Evolutionary conservation across 2,329 filamentous ascomycete species (phyloP).

Genomic region (Aspergillus sp.): DNA sequence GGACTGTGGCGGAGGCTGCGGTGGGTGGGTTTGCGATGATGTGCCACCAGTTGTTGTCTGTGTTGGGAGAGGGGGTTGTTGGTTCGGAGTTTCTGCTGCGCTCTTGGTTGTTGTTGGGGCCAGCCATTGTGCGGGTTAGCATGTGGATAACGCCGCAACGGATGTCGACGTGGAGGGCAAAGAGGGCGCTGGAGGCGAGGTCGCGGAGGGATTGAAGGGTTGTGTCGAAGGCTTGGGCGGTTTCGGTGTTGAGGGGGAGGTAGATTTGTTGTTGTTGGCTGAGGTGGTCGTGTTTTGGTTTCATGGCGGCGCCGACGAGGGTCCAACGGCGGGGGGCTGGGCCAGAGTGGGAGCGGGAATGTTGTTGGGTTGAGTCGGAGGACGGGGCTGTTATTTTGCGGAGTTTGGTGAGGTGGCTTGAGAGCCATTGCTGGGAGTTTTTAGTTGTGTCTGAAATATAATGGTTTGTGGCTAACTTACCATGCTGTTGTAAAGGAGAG

Average conservation of each 20-base stretch:
- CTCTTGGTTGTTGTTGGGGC: conserved; percentile 41
- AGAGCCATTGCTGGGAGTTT: conserved; percentile 67
- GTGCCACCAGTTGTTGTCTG: conserved; percentile 60
- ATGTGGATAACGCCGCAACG: conserved; percentile 80
- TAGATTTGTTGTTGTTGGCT: conserved; percentile 63
- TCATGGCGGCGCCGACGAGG: conserved; percentile 61
- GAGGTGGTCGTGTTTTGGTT: conserved; percentile 47
- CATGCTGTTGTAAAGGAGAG: conserved; percentile 92
- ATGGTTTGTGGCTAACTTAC: conserved; percentile 20
- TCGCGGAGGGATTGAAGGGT: conserved; percentile 78
- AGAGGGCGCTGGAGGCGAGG: conserved; percentile 68
- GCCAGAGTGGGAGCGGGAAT: conserved; percentile 34
- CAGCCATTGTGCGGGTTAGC: conserved; percentile 57
- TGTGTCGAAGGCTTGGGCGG: conserved; percentile 77
- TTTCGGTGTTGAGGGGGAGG: conserved; percentile 80
- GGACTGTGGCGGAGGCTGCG: conserved; percentile 56
- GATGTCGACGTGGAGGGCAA: conserved; percentile 83
- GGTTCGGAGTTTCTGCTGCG: conserved; percentile 23
- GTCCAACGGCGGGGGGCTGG: conserved; percentile 73
- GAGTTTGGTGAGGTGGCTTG: conserved; percentile 71
- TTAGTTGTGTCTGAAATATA: conserved; percentile 7
- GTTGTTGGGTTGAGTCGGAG: conserved; percentile 42
- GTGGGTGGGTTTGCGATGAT: conserved; percentile 37
- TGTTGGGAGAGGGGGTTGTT: conserved; percentile 53
- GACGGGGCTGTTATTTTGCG: conserved; percentile 73